Conservation (phyloP, 2,329 filamentous ascomycete species). For the Chrysosphaeria jannelii region DNA sequence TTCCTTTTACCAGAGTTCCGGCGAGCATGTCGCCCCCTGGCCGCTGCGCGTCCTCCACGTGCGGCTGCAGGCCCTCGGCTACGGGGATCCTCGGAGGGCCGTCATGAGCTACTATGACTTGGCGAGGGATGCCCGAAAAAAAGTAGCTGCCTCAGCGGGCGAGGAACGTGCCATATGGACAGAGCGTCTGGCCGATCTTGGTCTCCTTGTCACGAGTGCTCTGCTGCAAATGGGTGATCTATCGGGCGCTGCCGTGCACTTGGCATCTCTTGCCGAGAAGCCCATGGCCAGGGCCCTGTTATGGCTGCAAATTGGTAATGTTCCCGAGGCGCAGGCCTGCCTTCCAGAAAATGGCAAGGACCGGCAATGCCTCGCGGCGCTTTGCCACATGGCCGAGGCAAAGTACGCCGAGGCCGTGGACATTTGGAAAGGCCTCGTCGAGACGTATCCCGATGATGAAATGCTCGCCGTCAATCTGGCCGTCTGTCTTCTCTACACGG, state of each 20-base stretch:
- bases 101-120: conserved; percentile 83
- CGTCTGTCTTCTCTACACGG: conserved; percentile 58
- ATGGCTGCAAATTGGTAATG: conserved; percentile 51
- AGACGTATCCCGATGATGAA: conserved; percentile 19
- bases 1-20: conserved; percentile 20
- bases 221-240: conserved; percentile 71
- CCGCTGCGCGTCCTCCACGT: conserved; percentile 56
- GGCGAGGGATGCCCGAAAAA: conserved; percentile 35
- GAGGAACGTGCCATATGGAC: too few species aligned
- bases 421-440: conserved; percentile 24
- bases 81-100: conserved; percentile 53
- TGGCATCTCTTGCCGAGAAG: conserved; percentile 20
- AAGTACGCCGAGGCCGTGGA: conserved; percentile 32
- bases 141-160: conserved; percentile 21
- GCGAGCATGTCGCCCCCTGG: conserved; percentile 52
- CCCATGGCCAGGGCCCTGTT: conserved; percentile 29
- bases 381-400: conserved; percentile 53
- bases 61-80: conserved; percentile 58
- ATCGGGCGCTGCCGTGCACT: conserved; percentile 44
- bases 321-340: conserved; percentile 30
- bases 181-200: conserved; percentile 41
- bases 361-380: conserved; percentile 32
- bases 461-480: conserved; percentile 60
- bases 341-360: conserved; percentile 9
- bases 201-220: conserved; percentile 31